Base-by-base conservation (phyloP, 2,329 filamentous ascomycete species). In the Graphiopsis chlorocephala region DNA sequence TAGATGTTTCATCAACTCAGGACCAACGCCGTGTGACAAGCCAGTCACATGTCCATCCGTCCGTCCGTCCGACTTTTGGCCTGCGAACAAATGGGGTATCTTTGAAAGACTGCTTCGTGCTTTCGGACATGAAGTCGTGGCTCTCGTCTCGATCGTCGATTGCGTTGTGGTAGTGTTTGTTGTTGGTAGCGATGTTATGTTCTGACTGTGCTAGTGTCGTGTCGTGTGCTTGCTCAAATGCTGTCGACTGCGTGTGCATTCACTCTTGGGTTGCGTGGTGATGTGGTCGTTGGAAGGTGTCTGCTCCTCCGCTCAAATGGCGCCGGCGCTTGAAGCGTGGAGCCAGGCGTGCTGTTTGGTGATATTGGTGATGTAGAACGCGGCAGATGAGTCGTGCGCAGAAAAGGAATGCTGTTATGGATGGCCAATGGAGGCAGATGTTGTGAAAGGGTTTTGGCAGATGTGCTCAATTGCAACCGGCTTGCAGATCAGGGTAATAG, bases 401-500 rank as follows among this genome's bases (percentile, higher is more conserved):
- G 25, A 50, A n/a, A 42, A 47, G 26, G 4, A 61, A 50, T 61
- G 58, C 42, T 25, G n/a, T 25, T 14, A 5, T n/a, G 58, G 29
- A 50, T 50, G 58, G 58, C 45, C 42, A 50, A 61, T 52, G 42
- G 45, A 58, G 33, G 55, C 55, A 35, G 20, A 35, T 8, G 12
- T 58, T 14, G 55, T 58, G 35, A 56, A 35, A 28, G 7, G 25
- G 26, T 4, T 4, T 15, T 2, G 0, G 15, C 11, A 15, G 4
- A 17, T 3, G 31, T 20, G 20, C 48, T 66, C 47, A 68, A 28
- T 55, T 61, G 28, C 77, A 80, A 7, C 74, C 75, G 55, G 78
- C 72, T 62, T 77, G 76, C 28, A 82, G 72, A 57, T 81, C 78
- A 15, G 79, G 80, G 65, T 80, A 82, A 67, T 79, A 81, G 29